Conservation (phyloP, 768 basidiomycete genomes). For the Exidia glandulosa region DNA sequence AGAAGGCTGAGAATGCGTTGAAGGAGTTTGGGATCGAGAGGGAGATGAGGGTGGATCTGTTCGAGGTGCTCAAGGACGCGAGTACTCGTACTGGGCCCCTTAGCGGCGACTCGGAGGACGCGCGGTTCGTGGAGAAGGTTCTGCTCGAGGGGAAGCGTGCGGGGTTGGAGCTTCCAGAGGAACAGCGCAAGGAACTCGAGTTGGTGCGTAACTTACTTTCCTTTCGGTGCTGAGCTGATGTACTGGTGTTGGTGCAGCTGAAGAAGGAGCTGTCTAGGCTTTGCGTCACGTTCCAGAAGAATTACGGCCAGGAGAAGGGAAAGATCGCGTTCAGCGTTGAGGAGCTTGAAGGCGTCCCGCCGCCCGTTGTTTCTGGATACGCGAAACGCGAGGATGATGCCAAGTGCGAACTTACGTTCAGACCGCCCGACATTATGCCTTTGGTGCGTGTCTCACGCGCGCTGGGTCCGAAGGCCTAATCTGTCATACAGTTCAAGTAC, state of each 20-base stretch:
- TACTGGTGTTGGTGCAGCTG: constrained; percentile 18
- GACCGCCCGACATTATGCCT: constrained; percentile 74
- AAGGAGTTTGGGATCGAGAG: constrained; percentile 66
- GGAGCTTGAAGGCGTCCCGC: constrained; percentile 71
- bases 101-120: constrained; percentile 49
- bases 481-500: constrained; percentile 57
- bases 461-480: not conserved
- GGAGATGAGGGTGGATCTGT: constrained; percentile 76
- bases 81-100: constrained; percentile 55
- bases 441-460: constrained; percentile 33
- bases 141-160: constrained; percentile 69
- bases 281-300: constrained; percentile 82
- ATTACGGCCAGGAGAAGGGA: constrained; percentile 83
- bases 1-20: constrained; percentile 55
- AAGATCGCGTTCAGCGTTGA: constrained; percentile 52
- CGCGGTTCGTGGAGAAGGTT: constrained; percentile 74
- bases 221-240: not conserved
- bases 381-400: constrained; percentile 52
- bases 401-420: constrained; percentile 65
- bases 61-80: constrained; percentile 48
- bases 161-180: constrained; percentile 61
- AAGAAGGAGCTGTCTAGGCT: constrained; percentile 70
- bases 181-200: constrained; percentile 45
- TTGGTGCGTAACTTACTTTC: constrained; percentile 7
- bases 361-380: constrained; percentile 70